A percentile compares a stretch with the other conserved stretches of the same genome.
phyloP scores from a whole-genome alignment of 2,329 filamentous ascomycete genomes.

The Dactylellina cionopaga region DNA sequence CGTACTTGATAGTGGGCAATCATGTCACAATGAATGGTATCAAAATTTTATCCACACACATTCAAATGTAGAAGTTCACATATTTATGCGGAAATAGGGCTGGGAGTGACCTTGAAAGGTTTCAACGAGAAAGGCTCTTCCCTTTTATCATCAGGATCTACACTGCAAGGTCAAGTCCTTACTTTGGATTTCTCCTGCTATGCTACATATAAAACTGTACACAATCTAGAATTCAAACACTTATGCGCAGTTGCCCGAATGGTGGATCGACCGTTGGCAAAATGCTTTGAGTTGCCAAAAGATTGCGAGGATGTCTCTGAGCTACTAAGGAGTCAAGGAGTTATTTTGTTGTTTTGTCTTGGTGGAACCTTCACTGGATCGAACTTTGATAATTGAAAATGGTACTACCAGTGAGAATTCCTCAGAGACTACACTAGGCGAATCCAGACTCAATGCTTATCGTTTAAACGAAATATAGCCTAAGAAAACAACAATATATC shows the following conservation, averaged over 20 bases:
- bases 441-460: conserved; percentile 40
- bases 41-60: too few relatives aligned
- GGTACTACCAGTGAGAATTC: conserved; percentile 5
- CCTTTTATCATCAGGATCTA: conserved; percentile 34
- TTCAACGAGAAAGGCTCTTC: conserved; percentile 18
- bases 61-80: too few relatives aligned
- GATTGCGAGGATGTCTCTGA: not conserved
- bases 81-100: too few relatives aligned
- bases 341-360: not conserved
- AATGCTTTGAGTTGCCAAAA: conserved; percentile 2
- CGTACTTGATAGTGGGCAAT: conserved; percentile 27
- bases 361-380: not conserved
- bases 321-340: not conserved
- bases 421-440: conserved; percentile 12
- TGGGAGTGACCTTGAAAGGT: conserved; percentile 14
- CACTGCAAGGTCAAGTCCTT: conserved; percentile 35
- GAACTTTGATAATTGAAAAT: not conserved
- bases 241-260: conserved; percentile 20
- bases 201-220: too few relatives aligned
- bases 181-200: conserved; percentile 14
- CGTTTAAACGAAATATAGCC: conserved; percentile 32
- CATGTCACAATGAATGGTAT: not conserved
- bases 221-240: conserved; percentile 36
- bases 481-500: not conserved
- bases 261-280: conserved; percentile 24